These are phyloP conservation scores for Aurinia saxatilis DNA, from an alignment of 345 rosid genomes.

Conservation along the genomic window DNA sequence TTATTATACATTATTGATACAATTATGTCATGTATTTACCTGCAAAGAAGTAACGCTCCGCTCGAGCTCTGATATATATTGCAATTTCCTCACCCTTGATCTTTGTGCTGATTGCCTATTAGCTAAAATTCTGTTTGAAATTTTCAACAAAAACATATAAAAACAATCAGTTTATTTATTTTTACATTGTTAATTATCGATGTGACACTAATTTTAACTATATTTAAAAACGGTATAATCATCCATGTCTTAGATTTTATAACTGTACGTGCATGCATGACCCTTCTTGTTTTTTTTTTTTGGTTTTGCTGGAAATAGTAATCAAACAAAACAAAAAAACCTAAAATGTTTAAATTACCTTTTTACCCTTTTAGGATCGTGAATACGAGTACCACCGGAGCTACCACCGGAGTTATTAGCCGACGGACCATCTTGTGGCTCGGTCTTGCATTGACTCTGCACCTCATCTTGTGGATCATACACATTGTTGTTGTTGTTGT, in stretches of 20 bases:
- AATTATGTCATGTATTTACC: conserved; percentile 34
- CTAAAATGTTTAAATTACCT: conserved; percentile 40
- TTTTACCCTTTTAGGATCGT: conserved; percentile 84
- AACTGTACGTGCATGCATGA: conserved; percentile 46
- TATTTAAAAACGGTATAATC: conserved; percentile 29
- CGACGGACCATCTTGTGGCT: conserved; percentile 23
- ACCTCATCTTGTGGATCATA: conserved; percentile 48
- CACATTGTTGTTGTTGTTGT: too few species aligned
- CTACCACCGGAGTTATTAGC: conserved; percentile 20
- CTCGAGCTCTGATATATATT: conserved; percentile 89
- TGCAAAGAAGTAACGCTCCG: conserved; percentile 80
- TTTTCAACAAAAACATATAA: neutral
- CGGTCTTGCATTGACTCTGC: conserved; percentile 48
- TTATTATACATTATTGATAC: too few species aligned
- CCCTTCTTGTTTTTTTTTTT: conserved; percentile 33
- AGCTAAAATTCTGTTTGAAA: conserved; percentile 59
- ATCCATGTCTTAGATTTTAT: conserved; percentile 53
- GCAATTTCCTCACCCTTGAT: conserved; percentile 86
- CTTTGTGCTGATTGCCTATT: conserved; percentile 93
- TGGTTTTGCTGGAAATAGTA: conserved; percentile 61
- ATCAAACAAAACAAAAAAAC: neutral
- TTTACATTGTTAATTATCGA: conserved; percentile 45
- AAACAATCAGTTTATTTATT: neutral
- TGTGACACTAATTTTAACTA: conserved; percentile 60
- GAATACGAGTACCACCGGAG: conserved; percentile 37